A percentile compares a stretch with the other conserved stretches of the same genome.
These are phyloP conservation scores for Gracilaria gracilis DNA, from an alignment of 23 red algal species.

Conservation along the genomic window DNA sequence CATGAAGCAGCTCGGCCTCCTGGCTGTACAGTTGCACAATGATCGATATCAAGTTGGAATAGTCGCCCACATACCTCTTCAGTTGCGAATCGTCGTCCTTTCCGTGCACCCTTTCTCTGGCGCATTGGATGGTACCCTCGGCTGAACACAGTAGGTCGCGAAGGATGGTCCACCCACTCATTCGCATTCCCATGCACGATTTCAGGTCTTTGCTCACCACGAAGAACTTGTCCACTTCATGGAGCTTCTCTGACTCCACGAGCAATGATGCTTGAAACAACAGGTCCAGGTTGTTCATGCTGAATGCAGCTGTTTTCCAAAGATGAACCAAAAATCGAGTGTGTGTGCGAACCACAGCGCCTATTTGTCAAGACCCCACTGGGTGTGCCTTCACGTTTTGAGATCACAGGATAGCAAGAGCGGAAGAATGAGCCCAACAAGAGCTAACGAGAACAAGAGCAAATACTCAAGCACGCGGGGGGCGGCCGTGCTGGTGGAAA, in stretches of 20 bases:
- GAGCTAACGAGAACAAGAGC: not conserved
- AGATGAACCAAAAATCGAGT: not conserved
- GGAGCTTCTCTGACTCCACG: conserved; percentile 8
- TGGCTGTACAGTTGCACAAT: not conserved
- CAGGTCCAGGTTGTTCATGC: conserved; percentile 9
- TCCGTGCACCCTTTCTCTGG: not conserved
- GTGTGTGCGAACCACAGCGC: not conserved
- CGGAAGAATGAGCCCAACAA: not conserved
- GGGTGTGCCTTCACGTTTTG: not conserved
- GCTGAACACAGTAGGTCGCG: not conserved
- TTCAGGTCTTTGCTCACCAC: not conserved
- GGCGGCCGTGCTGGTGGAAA: too few relatives aligned
- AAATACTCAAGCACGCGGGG: not conserved
- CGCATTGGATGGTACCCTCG: not conserved
- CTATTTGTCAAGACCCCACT: not conserved
- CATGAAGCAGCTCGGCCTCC: not conserved
- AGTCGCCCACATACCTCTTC: not conserved
- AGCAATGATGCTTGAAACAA: conserved; percentile 3
- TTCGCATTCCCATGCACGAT: not conserved
- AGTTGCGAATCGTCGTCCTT: not conserved
- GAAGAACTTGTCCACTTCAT: conserved; percentile 4
- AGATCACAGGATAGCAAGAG: not conserved
- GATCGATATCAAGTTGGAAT: not conserved
- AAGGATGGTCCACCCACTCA: not conserved
- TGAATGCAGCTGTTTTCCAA: not conserved